Base-by-base conservation (phyloP, 2,329 filamentous ascomycete genomes). In the Sporothrix luriei region DNA sequence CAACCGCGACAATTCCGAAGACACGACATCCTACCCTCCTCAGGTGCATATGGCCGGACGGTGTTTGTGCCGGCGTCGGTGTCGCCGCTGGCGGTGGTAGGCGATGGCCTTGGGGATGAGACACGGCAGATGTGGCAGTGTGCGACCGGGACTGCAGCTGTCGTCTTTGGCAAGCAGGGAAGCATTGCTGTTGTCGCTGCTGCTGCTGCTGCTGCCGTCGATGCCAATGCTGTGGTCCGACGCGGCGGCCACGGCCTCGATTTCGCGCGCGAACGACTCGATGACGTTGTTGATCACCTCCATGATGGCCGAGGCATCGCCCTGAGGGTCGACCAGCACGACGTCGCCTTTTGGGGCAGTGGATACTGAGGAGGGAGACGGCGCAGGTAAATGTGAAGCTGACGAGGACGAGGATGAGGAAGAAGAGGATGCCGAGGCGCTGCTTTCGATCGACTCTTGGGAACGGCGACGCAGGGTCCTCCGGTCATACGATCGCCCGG, bases 271-370 rank as follows among this genome's bases (percentile, higher is more conserved):
- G 62, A 74, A 75, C 0, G 75, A 75, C 70, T 75, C 71, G 65
- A 75, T 73, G 11, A 76, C 74, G 26, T 72, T 73, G 48, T 75
- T 69, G 54, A 75, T 73, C 51, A 73, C 62, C 38, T 62, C 68
- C 69, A 74, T 72, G 68, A 73, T 68, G 11, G 69, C 61, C 33
- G 70, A 71, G 4, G 64, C 62, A 66, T 75, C 73, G 69, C 72
- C 74, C 43, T 74, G 71, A 6, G 77, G 77, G 66, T 78, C 77
- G 66, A 77, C 74, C 24, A 78, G 73, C 71, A 77, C 74, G 62
- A 78, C 74, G 67, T 75, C 71, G 14, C 55, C 72, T 4, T 67
- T 66, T 46, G n/a, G 74, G 40, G 61, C 29, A 4, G 49, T 29
- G 13, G 43, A 33, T 9, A 33, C 13, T 5, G 48, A 10, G 19